Base-by-base conservation (phyloP, 2,329 filamentous ascomycete genomes). In the Fusarium coicis region DNA sequence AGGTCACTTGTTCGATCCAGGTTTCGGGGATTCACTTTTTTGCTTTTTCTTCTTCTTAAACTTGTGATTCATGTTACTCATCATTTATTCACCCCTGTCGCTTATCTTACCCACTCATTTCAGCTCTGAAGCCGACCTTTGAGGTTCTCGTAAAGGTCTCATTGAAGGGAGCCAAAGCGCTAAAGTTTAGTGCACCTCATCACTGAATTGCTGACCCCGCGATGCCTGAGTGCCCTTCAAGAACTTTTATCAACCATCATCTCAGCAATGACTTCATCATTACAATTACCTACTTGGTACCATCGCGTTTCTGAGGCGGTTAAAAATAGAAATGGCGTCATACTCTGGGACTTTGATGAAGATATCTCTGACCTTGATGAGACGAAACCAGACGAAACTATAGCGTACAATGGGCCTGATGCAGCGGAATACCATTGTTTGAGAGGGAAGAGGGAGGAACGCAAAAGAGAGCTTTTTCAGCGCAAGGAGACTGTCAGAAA, bases 1-100 rank as follows among this genome's bases (percentile, higher is more conserved):
- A 72, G 70, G 70, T 72, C 70, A 72, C 70, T 72, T 72, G 70
- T 72, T 72, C 70, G 70, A 72, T 72, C 70, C 70, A 72, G 69
- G 69, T 72, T 72, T 72, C 69, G 69, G 69, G 69, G 69, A 72
- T 50, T 34, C 23, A 7, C 10, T 36, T 18, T 68, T 68, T 68
- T 37, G 16, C 36, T 1, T 37, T 18, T 37, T 18, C 4, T 26
- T 18, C 4, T n/a, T n/a, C n/a, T n/a, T n/a, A n/a, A n/a, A n/a
- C n/a, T n/a, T n/a, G n/a, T n/a, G n/a, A n/a, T n/a, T n/a, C n/a
- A n/a, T n/a, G n/a, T n/a, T n/a, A n/a, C 6, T 15, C 16, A 18
- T 37, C 1, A 18, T 37, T 23, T 14, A n/a, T 19, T 2, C 8
- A 19, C 7, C 18, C 23, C 18, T 10, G 18, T 19, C 0, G 3